These are phyloP conservation scores for Mortierella claussenii DNA, from an alignment of 192 early-diverging fungal genomes.

Conservation along the genomic window DNA sequence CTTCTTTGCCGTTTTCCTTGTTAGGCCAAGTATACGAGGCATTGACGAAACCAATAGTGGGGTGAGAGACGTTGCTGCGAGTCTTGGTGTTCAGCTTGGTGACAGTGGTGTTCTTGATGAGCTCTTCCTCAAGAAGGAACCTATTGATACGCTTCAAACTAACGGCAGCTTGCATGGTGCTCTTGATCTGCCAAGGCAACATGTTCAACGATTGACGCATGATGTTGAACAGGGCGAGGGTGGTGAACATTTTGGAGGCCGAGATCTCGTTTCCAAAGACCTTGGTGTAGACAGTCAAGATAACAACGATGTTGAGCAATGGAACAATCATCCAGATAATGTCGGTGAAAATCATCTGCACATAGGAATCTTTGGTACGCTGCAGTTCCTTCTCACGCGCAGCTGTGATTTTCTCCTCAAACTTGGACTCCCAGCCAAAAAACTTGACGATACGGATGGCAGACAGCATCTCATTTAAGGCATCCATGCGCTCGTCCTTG, in stretches of 20 bases:
- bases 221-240: constrained; percentile 78
- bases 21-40: constrained; percentile 49
- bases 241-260: constrained; percentile 73
- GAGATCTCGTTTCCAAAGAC: constrained; percentile 68
- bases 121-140: constrained; percentile 85
- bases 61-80: constrained; percentile 68
- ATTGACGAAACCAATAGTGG: constrained; percentile 38
- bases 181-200: constrained; percentile 67
- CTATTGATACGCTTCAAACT: constrained; percentile 75
- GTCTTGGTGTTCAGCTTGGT: constrained; percentile 39
- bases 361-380: constrained; percentile 59
- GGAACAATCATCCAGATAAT: constrained; percentile 68
- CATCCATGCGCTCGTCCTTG: constrained; percentile 82
- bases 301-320: constrained; percentile 67
- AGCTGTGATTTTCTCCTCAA: constrained; percentile 72
- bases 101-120: constrained; percentile 59
- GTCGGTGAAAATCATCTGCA: constrained; percentile 67
- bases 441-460: constrained; percentile 96
- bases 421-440: constrained; percentile 85
- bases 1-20: constrained; percentile 24
- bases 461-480: constrained; percentile 79
- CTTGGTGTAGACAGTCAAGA: constrained; percentile 70
- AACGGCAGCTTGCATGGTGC: constrained; percentile 67
- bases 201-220: constrained; percentile 73
- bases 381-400: constrained; percentile 74